Evolutionary conservation across 2,329 filamentous ascomycete genomes (phyloP), one percentile per base, ranked within the genome.

Genomic region (Penicillium vulpinum): DNA sequence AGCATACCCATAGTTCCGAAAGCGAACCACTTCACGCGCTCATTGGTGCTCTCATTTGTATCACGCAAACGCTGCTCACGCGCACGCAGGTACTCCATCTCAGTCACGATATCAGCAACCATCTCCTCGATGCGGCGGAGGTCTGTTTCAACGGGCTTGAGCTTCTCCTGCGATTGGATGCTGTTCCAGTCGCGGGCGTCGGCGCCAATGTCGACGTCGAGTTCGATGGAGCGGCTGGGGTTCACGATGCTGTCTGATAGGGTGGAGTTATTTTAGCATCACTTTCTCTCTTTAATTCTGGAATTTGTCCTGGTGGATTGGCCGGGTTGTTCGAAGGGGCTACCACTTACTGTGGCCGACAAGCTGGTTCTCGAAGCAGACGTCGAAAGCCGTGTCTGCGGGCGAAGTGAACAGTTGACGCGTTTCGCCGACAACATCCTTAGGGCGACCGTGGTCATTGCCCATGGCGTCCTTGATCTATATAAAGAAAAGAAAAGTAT

Each of bases 41-140:
- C 94, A 80, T 99, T 99, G 65, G 94, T 99, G 83, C 93, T 97
- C 88, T 99, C 94, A 78, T 99, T 99, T 67, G 94, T 99, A 80
- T 99, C 93, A 75, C 94, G 85, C 68, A 99, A 84, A 82, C 91
- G 96, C 85, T 96, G 92, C 83, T 99, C 94, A 68, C 94, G 86
- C 38, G 77, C 70, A 64, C 94, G 86, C 68, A 99, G 85, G 79
- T 97, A 99, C 64, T 97, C 93, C 93, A 99, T 96, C 83, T 97
- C 93, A 62, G 78, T 78, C 47, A 97, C 93, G 62, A 97, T 87
- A 80, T 97, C 93, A 64, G 82, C 83, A 38, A 96, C 89, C 73
- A 93, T 84, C 79, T 97, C 94, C 76, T 96, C 92, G 71, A 97
- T 90, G 66, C 92, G 87, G 70, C 92, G 88, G 71, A 99, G 85